phyloP scores from a whole-genome alignment of 2,329 filamentous ascomycete species.

The Stachybotrys echinatus region DNA sequence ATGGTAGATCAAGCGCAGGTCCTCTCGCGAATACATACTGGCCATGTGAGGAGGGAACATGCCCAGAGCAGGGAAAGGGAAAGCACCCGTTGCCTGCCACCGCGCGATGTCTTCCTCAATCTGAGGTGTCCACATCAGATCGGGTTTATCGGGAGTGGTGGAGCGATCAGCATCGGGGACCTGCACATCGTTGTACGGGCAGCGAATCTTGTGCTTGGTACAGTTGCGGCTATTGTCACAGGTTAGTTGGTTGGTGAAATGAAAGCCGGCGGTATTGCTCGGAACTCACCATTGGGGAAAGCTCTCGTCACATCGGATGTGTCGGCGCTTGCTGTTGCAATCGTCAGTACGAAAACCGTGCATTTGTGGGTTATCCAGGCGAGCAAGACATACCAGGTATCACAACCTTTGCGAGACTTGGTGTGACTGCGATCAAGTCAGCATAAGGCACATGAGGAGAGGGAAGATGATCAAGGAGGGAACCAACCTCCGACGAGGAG shows the following conservation, averaged over 20 bases:
- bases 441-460: conserved; percentile 6
- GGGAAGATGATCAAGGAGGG: neutral
- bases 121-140: conserved; percentile 80
- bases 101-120: conserved; percentile 75
- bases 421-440: conserved; percentile 65
- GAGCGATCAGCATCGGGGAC: conserved; percentile 56
- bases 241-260: conserved; percentile 10
- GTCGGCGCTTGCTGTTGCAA: conserved; percentile 68
- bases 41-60: conserved; percentile 72
- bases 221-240: conserved; percentile 72
- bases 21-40: conserved; percentile 67
- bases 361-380: neutral
- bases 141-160: conserved; percentile 56
- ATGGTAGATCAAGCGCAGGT: conserved; percentile 86
- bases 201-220: conserved; percentile 97
- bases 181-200: conserved; percentile 91
- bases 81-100: conserved; percentile 79
- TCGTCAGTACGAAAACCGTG: conserved; percentile 11
- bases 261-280: neutral
- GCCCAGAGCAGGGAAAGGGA: conserved; percentile 77
- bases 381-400: conserved; percentile 63
- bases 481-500: conserved; percentile 64
- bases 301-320: conserved; percentile 96
- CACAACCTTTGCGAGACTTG: conserved; percentile 97
- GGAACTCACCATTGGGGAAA: conserved; percentile 86